These are phyloP conservation scores for Tremella fuciformis DNA, from an alignment of 768 basidiomycete genomes.

Conservation along the genomic window DNA sequence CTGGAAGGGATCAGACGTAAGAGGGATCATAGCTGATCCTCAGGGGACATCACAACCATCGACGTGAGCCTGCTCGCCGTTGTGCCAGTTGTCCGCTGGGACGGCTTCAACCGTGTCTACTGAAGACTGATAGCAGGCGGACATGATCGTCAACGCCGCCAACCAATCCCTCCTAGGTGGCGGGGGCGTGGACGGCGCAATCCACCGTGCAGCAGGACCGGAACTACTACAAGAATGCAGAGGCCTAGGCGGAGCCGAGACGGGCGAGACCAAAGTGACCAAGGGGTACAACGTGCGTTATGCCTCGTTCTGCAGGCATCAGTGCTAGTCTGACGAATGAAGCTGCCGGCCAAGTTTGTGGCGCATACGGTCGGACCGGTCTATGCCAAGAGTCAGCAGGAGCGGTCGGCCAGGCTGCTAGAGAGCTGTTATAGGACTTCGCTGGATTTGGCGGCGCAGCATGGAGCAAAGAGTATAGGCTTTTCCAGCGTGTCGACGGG, in stretches of 20 bases:
- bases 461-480: slow-evolving; percentile 45
- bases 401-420: slow-evolving; percentile 30
- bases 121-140: slow-evolving; percentile 26
- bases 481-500: slow-evolving; percentile 52
- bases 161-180: slow-evolving; percentile 52
- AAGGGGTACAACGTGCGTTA: slow-evolving; percentile 45
- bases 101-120: neutral
- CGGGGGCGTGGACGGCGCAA: slow-evolving; percentile 54
- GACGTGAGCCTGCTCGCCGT: slow-evolving; percentile 24
- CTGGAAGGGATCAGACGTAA: neutral
- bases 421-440: slow-evolving; percentile 48
- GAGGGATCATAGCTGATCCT: neutral
- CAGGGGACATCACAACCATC: slow-evolving; percentile 48
- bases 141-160: slow-evolving; percentile 52
- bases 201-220: slow-evolving; percentile 52
- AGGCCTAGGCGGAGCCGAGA: slow-evolving; percentile 50
- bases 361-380: slow-evolving; percentile 54
- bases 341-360: slow-evolving; percentile 49
- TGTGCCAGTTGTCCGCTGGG: neutral
- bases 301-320: neutral
- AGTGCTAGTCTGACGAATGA: slow-evolving; percentile 1
- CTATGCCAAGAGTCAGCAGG: slow-evolving; percentile 32
- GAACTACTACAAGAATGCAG: slow-evolving; percentile 49
- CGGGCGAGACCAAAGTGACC: slow-evolving; percentile 53
- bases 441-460: slow-evolving; percentile 32